Conservation (phyloP, 352 stramenopile genomes). For the Pythium periplocum region DNA sequence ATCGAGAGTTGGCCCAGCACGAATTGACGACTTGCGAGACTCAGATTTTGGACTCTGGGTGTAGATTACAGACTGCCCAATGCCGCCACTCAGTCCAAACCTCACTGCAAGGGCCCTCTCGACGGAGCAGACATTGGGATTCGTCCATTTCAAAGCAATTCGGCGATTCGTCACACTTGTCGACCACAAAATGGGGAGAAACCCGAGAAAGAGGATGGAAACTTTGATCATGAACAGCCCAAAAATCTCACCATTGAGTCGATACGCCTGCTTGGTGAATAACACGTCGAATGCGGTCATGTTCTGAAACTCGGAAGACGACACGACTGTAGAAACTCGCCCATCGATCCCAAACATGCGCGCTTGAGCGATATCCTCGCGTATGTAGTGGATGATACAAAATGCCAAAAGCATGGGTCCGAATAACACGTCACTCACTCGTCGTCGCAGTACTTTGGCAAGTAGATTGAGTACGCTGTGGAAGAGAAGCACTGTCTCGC, state of each 20-base stretch:
- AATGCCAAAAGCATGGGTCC: conserved; percentile 14
- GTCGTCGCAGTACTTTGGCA: conserved; percentile 10
- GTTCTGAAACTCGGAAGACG: conserved; percentile 2
- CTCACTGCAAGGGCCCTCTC: background rate
- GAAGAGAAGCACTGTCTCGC: conserved; percentile 17
- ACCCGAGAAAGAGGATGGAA: conserved; percentile 8
- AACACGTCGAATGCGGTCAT: conserved; percentile 14
- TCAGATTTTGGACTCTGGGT: background rate
- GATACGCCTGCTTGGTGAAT: conserved; percentile 8
- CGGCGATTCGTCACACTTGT: background rate
- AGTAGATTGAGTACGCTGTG: conserved; percentile 20
- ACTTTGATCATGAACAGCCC: conserved; percentile 18
- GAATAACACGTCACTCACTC: conserved; percentile 18
- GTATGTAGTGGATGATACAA: conserved; percentile 16
- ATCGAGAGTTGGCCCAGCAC: background rate
- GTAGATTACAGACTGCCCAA: background rate
- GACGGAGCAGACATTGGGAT: background rate
- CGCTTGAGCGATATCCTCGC: conserved; percentile 1
- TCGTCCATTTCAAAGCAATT: background rate
- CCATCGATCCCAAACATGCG: conserved; percentile 16
- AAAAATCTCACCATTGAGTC: conserved; percentile 15
- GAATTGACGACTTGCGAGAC: background rate
- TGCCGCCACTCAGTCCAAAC: background rate
- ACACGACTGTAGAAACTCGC: conserved; percentile 10
- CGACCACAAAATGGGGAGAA: background rate